Base-by-base conservation (phyloP, 2,329 filamentous ascomycete species). In the Hypoxylon sp. region DNA sequence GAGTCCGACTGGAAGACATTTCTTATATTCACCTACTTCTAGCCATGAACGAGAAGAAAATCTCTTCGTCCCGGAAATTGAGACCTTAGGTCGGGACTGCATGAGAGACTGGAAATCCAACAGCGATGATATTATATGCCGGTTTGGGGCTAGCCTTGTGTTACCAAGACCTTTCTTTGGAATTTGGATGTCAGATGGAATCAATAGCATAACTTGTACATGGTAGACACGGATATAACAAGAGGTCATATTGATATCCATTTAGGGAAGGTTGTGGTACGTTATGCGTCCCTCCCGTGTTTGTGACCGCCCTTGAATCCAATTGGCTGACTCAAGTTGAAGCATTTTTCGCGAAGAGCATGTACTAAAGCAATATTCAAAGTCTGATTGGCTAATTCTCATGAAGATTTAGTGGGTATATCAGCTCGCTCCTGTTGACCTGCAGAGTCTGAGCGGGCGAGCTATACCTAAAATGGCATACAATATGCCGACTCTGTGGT, bases 121-220 rank as follows among this genome's bases (percentile, higher is more conserved):
- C 52, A n/a, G 8, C 27, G 52, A 42, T 27, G 37, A 55, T 55
- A 55, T 55, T 44, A 37, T 55, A 55, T 55, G 21, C 52, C 39
- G 24, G 29, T 42, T 55, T 19, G 15, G 52, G 52, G 19, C 37
- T 55, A 55, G 42, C 52, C 15, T 55, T n/a, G 37, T 44, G 6
- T 31, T n/a, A 55, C 37, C 8, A 31, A 7, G 11, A 32, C 24
- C 37, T 44, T 46, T 10, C 21, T 44, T 10, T 15, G 21, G n/a
- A 54, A 54, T 11, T 17, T 21, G 13, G 13, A 42, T 11, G 35
- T 29, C 27, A n/a, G 21, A 31, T 44, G 24, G 24, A 5, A 19
- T 55, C 17, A n/a, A 31, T 42, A 44, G 44, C 52, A 19, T 39
- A 44, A 24, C n/a, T 13, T 44, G 31, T 32, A 24, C n/a, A n/a